Evolutionary conservation across 306 rosid species (phyloP).

Genomic region (Dalbergia cochinchinensis): DNA sequence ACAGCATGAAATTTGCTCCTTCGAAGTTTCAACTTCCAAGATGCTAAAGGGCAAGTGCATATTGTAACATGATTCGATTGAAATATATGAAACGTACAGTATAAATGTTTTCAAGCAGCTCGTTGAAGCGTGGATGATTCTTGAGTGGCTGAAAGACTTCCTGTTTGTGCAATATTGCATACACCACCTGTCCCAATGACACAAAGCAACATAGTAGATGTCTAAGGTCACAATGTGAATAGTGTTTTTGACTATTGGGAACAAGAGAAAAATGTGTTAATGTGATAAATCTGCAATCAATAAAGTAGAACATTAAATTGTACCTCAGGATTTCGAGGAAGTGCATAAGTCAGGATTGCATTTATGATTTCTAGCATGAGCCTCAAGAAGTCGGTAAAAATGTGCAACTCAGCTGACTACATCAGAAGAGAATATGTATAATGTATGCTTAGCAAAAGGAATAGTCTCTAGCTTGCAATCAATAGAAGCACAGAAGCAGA

Average conservation of each 20-base stretch:
- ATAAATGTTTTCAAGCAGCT: constrained; percentile 80
- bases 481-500: constrained; percentile 13
- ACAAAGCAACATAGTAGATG: not conserved
- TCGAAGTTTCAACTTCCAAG: constrained; percentile 11
- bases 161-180: too few species aligned
- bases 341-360: constrained; percentile 93
- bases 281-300: constrained; percentile 34
- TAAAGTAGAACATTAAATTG: constrained; percentile 30
- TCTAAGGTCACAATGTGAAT: constrained; percentile 7
- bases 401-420: constrained; percentile 96
- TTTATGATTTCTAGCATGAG: constrained; percentile 97
- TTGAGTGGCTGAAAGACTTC: too few species aligned
- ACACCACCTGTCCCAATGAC: constrained; percentile 17
- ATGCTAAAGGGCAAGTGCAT: too few species aligned
- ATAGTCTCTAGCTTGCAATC: constrained; percentile 14
- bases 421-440: constrained; percentile 28
- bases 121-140: constrained; percentile 59
- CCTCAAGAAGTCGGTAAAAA: constrained; percentile 96
- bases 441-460: constrained; percentile 42
- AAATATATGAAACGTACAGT: constrained; percentile 55
- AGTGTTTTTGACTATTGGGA: constrained; percentile 9
- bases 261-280: constrained; percentile 29
- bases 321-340: constrained; percentile 99
- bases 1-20: not conserved
- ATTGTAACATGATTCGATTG: not conserved